Percentiles rank a stretch among this genome's conserved stretches.
Conservation (phyloP, 2,329 filamentous ascomycete genomes). For the Fusarium brachygibbosum region DNA sequence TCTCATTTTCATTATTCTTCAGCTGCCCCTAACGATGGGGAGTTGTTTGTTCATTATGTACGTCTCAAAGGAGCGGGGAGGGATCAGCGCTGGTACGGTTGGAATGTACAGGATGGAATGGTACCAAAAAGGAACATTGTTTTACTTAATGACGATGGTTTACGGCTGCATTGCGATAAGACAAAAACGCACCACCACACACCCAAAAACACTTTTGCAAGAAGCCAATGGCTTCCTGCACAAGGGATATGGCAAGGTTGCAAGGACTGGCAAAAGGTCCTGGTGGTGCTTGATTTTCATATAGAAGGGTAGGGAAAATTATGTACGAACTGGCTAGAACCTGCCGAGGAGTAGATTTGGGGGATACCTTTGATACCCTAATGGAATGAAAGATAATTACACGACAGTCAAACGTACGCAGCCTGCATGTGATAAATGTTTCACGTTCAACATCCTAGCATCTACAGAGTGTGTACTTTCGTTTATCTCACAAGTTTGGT, state of each 20-base stretch:
- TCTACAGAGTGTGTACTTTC: not conserved
- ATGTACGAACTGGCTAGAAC: slow-evolving; percentile 47
- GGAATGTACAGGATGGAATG: slow-evolving; percentile 45
- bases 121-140: slow-evolving; percentile 46
- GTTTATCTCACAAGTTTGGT: too few species aligned
- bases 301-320: slow-evolving; percentile 41
- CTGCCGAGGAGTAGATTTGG: slow-evolving; percentile 42
- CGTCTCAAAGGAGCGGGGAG: slow-evolving; percentile 37
- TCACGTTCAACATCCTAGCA: not conserved
- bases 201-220: slow-evolving; percentile 18
- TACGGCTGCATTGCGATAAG: slow-evolving; percentile 50
- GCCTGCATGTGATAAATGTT: slow-evolving; percentile 1
- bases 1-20: slow-evolving; percentile 20
- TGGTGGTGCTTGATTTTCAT: slow-evolving; percentile 40
- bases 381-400: slow-evolving; percentile 45
- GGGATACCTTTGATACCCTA: slow-evolving; percentile 45
- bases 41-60: slow-evolving; percentile 34
- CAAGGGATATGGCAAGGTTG: slow-evolving; percentile 22
- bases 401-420: slow-evolving; percentile 1
- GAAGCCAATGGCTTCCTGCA: slow-evolving; percentile 15
- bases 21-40: slow-evolving; percentile 19
- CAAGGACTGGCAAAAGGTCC: slow-evolving; percentile 28
- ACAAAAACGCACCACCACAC: slow-evolving; percentile 43
- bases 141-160: slow-evolving; percentile 50
- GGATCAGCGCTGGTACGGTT: slow-evolving; percentile 39